These are phyloP conservation scores for Hapsidospora chrysogenum DNA, from an alignment of 495 filamentous ascomycete species.

Conservation along the genomic window DNA sequence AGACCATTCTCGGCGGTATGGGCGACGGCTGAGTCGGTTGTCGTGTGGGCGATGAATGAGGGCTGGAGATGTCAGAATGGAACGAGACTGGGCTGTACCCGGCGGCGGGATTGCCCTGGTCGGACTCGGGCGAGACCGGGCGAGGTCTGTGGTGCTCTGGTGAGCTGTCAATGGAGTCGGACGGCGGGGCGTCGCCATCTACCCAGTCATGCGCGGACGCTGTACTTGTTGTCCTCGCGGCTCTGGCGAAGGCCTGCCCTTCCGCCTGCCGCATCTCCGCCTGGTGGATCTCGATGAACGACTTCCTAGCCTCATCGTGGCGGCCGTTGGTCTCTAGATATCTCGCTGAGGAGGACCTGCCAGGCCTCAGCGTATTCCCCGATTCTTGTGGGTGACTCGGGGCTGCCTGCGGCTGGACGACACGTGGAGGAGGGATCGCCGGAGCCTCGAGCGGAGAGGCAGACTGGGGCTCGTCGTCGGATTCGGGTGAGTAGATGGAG, in stretches of 20 bases:
- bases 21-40: no score
- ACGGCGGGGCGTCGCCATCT: conserved; percentile 4
- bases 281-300: conserved; percentile 38
- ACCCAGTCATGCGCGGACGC: conserved; percentile 11
- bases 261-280: conserved; percentile 62
- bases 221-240: conserved; percentile 17
- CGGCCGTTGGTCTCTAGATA: conserved; percentile 13
- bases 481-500: conserved; percentile 9
- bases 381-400: no score
- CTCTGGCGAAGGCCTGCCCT: conserved; percentile 46
- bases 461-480: conserved; percentile 5
- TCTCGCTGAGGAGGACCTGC: conserved; percentile 10
- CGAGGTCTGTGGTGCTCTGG: conserved; percentile 4
- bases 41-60: conserved; percentile 5
- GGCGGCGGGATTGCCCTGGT: neutral
- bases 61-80: conserved; percentile 10
- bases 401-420: neutral
- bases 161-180: conserved; percentile 8
- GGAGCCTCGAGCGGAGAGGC: neutral
- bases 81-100: conserved; percentile 13
- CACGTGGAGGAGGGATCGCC: neutral
- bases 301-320: conserved; percentile 27
- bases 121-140: conserved; percentile 1
- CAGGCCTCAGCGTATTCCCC: conserved; percentile 8
- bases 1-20: neutral